A percentile compares a stretch with the other conserved stretches of the same genome.
Conservation (phyloP, 306 rosid species). For the Mimosa pudica region DNA sequence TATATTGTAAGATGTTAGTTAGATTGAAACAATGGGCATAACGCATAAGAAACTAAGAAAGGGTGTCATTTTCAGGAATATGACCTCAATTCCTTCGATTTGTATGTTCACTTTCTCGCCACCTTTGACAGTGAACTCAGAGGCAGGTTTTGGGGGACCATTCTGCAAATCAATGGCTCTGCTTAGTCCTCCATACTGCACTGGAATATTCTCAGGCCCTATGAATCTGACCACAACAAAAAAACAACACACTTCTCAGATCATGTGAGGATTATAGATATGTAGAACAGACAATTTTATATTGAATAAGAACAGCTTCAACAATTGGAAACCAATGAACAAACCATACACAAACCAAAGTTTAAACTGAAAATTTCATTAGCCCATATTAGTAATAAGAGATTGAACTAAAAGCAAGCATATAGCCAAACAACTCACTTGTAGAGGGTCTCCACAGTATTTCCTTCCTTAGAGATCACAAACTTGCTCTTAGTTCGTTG, state of each 20-base stretch:
- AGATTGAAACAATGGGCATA: too few species aligned
- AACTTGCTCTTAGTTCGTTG: conserved; percentile 97
- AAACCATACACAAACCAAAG: conserved; percentile 4
- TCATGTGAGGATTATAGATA: conserved; percentile 12
- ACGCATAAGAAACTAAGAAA: too few species aligned
- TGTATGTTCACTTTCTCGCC: conserved; percentile 98
- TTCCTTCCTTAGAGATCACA: conserved; percentile 93
- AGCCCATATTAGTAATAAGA: background rate
- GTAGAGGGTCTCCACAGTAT: conserved; percentile 88
- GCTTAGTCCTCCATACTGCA: conserved; percentile 91
- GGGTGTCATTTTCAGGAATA: background rate
- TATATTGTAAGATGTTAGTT: too few species aligned
- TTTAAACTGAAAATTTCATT: background rate
- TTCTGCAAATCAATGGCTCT: conserved; percentile 71
- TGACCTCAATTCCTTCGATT: conserved; percentile 97
- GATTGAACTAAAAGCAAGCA: background rate
- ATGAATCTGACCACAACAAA: conserved; percentile 59
- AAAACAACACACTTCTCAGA: conserved; percentile 17
- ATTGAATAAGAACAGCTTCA: background rate
- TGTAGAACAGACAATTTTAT: background rate
- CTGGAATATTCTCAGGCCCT: conserved; percentile 92
- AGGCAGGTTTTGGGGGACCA: conserved; percentile 93
- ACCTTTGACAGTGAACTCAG: conserved; percentile 96
- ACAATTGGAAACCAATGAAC: background rate
- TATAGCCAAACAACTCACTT: conserved; percentile 51